Evolutionary conservation across 2,329 filamentous ascomycete species (phyloP), one percentile per base, ranked within the genome.

Genomic region (Fusarium odoratissimum): DNA sequence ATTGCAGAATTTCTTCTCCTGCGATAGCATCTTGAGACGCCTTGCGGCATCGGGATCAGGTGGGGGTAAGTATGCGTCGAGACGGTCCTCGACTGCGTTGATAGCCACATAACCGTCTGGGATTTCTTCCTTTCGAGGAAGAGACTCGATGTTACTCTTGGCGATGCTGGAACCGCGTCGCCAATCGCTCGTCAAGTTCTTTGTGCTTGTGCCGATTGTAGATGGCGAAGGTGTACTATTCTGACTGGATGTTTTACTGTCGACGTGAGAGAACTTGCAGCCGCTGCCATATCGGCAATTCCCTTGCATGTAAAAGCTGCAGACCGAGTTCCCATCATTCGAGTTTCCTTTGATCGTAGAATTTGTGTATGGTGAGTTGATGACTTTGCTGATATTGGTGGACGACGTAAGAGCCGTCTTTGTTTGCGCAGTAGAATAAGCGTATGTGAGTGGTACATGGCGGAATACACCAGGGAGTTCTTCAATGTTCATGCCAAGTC

Each of bases 381-480:
- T 33, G 14, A 11, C 5, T 28, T 69, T 75, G 31, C 25, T 54
- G 10, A 35, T 45, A 44, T 42, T 65, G 6, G 8, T 33, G 1
- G 70, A 45, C 4, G 62, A 33, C 13, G 37, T 41, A n/a, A 41
- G 44, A 19, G 16, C 46, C 5, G 59, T 16, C 11, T 73, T 72
- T 4, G 42, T 17, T n/a, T 71, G 60, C 8, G 37, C 13, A 19
- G 60, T 30, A 12, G 54, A 37, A 23, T 62, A 60, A 12, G 62
- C 46, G 23, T 63, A 37, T 12, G 75, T 70, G n/a, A 85, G 72
- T 21, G 82, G 78, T 3, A 76, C 76, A n/a, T 79, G 82, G 64
- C 86, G 84, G 72, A 91, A 91, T 21, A 90, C 82, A 1, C 83
- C 82, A 2, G 84, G 84, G 14, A 90, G 79, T 62, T 89, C 85